Percentiles rank a stretch among this genome's conserved stretches.
These are phyloP conservation scores for Symbiodinium natans DNA, from an alignment of 73 alveolate genomes.

Conservation along the genomic window DNA sequence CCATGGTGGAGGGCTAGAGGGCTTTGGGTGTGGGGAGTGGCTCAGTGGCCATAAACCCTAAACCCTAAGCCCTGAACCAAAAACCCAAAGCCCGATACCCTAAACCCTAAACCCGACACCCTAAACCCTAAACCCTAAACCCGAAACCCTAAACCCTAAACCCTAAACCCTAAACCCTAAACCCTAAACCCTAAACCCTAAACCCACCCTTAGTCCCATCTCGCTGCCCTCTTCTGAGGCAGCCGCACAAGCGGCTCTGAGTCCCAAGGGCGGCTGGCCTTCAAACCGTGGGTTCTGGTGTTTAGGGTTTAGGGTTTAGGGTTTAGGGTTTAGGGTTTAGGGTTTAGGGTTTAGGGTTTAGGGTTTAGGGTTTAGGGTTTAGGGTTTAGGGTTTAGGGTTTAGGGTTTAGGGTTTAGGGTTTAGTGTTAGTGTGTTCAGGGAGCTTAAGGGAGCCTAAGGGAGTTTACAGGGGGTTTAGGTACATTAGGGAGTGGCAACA, in stretches of 20 bases:
- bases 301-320: background rate
- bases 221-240: background rate
- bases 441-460: no score
- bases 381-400: background rate
- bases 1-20: no score
- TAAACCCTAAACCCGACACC: no score
- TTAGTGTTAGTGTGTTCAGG: no score
- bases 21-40: no score
- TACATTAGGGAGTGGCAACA: no score
- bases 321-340: background rate
- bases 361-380: background rate
- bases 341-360: background rate
- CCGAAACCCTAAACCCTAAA: background rate
- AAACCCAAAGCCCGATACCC: no score
- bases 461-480: no score
- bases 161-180: background rate
- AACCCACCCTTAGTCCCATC: background rate
- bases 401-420: no score
- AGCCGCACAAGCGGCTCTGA: background rate
- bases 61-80: no score
- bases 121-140: background rate
- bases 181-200: background rate
- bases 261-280: constrained; percentile 80
- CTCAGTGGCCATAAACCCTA: no score
- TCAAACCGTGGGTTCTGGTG: background rate